Percentiles rank a stretch among this genome's conserved stretches.
These are phyloP conservation scores for Lippia alba DNA, from an alignment of 305 asterid genomes.

Conservation along the genomic window DNA sequence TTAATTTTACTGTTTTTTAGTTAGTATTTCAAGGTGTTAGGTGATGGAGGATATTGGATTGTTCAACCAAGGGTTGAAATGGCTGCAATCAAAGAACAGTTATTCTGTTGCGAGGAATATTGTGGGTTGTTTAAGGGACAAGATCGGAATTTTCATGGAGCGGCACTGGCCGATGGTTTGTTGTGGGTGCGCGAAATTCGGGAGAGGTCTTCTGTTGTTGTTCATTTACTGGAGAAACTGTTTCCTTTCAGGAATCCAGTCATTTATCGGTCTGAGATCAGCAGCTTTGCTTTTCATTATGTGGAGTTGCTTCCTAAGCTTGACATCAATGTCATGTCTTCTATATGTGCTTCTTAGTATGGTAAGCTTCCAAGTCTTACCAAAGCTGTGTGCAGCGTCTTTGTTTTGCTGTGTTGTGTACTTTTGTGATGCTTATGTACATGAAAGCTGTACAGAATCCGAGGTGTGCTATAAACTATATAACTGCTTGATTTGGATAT, in stretches of 20 bases:
- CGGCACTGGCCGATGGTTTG: conserved; percentile 96
- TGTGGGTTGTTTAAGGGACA: conserved; percentile 70
- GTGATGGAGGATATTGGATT: conserved; percentile 98
- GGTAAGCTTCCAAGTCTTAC: conserved; percentile 59
- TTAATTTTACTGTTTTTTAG: conserved; percentile 37
- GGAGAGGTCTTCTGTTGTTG: conserved; percentile 57
- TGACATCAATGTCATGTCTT: conserved; percentile 95
- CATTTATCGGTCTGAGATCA: conserved; percentile 81
- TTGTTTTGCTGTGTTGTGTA: conserved; percentile 8
- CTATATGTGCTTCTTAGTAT: conserved; percentile 91
- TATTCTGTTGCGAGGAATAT: conserved; percentile 67
- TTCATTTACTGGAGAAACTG: conserved; percentile 85
- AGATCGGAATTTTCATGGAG: conserved; percentile 72
- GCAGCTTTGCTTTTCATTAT: conserved; percentile 88
- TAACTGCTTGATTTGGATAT: conserved; percentile 7
- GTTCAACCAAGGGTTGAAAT: conserved; percentile 88
- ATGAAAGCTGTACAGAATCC: conserved; percentile 16
- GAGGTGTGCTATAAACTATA: conserved; percentile 28
- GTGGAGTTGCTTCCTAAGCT: conserved; percentile 98
- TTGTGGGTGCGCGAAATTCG: conserved; percentile 70
- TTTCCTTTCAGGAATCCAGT: conserved; percentile 61
- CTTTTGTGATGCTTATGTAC: conserved; percentile 24
- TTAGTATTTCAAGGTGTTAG: conserved; percentile 36
- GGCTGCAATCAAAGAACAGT: conserved; percentile 82
- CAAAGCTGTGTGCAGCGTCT: not conserved